Conservation (phyloP, 441 rosid species). For the Aleurites moluccanus region DNA sequence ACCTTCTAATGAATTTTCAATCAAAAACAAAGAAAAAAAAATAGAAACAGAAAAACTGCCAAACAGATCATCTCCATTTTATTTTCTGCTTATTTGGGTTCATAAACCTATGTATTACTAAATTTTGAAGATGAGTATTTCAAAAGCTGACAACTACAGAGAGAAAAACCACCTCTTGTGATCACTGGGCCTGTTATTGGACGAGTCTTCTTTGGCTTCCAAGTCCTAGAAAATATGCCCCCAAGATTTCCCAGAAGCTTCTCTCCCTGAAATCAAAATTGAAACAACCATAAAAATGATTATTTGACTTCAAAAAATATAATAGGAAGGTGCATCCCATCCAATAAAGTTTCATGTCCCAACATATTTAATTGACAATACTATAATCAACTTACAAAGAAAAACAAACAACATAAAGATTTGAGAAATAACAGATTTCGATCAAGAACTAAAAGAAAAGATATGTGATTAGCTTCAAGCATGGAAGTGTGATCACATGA, state of each 20-base stretch:
- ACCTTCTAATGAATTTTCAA: no score
- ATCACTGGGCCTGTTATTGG: conserved; percentile 67
- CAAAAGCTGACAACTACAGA: not conserved
- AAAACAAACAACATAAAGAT: not conserved
- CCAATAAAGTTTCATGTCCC: not conserved
- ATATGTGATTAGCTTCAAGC: not conserved
- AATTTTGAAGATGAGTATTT: not conserved
- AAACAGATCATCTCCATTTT: no score
- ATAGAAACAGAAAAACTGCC: no score
- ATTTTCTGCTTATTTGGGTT: not conserved
- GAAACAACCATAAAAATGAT: conserved; percentile 17
- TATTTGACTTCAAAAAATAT: no score
- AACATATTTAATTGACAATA: not conserved
- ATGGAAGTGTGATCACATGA: not conserved
- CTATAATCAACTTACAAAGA: no score
- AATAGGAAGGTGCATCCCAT: not conserved
- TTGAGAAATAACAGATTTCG: not conserved
- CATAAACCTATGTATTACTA: not conserved
- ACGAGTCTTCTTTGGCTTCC: conserved; percentile 94
- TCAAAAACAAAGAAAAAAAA: no score
- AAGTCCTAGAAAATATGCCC: conserved; percentile 77
- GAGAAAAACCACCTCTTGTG: conserved; percentile 52
- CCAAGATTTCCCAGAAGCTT: conserved; percentile 94
- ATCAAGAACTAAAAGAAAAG: not conserved
- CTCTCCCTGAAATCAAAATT: conserved; percentile 67